Evolutionary conservation across 2,329 filamentous ascomycete genomes (phyloP), one percentile per base, ranked within the genome.

Genomic region (Verticillium isaacii): DNA sequence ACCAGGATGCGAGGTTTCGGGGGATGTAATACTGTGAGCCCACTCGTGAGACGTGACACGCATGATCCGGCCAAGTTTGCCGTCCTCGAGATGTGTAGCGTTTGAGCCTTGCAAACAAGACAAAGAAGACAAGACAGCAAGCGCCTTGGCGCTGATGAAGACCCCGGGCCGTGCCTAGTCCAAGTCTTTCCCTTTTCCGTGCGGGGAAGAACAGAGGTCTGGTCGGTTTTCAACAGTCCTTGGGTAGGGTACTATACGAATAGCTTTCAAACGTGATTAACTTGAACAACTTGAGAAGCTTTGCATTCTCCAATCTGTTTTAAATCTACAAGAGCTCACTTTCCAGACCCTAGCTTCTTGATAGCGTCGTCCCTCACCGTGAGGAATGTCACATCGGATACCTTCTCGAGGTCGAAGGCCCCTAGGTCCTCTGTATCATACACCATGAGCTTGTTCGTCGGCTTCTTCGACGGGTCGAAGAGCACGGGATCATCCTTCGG

Each of bases 401-500:
- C 55, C 23, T 63, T 57, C 2, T 66, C 63, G 25, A 67, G 41
- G 19, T 65, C 60, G 15, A 66, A 56, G 12, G 55, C 29, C 7
- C 59, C 62, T 15, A 67, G 39, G 11, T 65, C 62, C 12, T 63
- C 61, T 5, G 56, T 54, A n/a, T 65, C 63, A 34, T 66, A 67
- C 12, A 61, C 60, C 32, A 62, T 62, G 32, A 66, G 57, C 58
- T 65, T 66, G 45, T 64, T 63, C 3, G 66, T 66, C 7, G 64
- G 59, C 29, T 62, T 62, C 60, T 62, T 34, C n/a, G 55, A 37
- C 15, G 65, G 63, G 32, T 65, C 59, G 39, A 67, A 67, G n/a
- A 67, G 62, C 32, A 67, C 60, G 1, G 65, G 66, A 39, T 67
- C 66, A 56, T 67, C 65, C 32, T 25, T 32, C 2, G 57, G 55